A percentile compares a stretch with the other conserved stretches of the same genome.
These are phyloP conservation scores for Umbelopsis sp. DNA, from an alignment of 192 early-diverging fungal genomes.

Conservation along the genomic window DNA sequence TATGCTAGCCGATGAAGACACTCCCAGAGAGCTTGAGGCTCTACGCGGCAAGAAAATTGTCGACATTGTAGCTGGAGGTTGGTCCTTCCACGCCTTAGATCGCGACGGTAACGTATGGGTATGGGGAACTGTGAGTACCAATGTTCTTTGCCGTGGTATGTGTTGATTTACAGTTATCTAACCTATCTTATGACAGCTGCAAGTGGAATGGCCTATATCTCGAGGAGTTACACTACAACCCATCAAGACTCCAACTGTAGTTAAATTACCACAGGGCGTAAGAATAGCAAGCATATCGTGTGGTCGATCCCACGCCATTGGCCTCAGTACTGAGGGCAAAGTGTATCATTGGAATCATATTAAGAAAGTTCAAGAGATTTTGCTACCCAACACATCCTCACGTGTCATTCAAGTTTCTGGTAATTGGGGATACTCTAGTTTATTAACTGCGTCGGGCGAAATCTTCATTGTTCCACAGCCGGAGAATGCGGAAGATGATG, in stretches of 20 bases:
- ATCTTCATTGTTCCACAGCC: constrained; percentile 20
- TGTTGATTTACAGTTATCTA: not conserved
- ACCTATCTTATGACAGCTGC: not conserved
- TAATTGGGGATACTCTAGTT: constrained; percentile 27
- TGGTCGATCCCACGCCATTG: constrained; percentile 36
- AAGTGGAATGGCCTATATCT: not conserved
- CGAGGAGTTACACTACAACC: not conserved
- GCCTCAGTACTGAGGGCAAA: constrained; percentile 17
- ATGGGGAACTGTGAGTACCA: constrained; percentile 2
- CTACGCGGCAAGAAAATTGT: constrained; percentile 33
- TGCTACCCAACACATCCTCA: not conserved
- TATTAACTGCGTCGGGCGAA: constrained; percentile 25
- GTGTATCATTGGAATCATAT: constrained; percentile 35
- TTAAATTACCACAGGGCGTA: constrained; percentile 3
- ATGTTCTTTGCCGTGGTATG: not conserved
- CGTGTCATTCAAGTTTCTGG: constrained; percentile 26
- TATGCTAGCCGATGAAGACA: not conserved
- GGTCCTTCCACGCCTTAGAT: constrained; percentile 41
- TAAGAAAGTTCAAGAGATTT: constrained; percentile 12
- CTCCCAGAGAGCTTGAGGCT: constrained; percentile 22
- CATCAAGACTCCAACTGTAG: constrained; percentile 2
- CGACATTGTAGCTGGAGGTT: constrained; percentile 36
- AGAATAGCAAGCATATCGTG: constrained; percentile 22
- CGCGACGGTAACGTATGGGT: constrained; percentile 31
- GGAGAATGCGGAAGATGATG: not conserved